Base-by-base conservation (phyloP, 441 rosid species). In the Eruca vesicaria region DNA sequence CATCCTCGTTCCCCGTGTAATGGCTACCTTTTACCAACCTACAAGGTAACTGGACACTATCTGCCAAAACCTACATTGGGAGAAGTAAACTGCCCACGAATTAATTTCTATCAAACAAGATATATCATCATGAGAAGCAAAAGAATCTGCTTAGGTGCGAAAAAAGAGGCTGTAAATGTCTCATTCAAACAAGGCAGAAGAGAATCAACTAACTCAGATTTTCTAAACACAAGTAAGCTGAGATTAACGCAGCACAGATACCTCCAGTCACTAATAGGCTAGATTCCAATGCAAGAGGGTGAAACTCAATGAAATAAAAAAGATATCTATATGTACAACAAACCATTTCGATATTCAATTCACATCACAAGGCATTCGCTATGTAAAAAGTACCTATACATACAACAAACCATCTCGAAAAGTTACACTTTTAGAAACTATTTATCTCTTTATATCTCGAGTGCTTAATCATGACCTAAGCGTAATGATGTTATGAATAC, bases 1-100 rank as follows among this genome's bases (percentile, higher is more conserved):
- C 99, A 74, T 96, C 98, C 84, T 96, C 99, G 11, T 86, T 86
- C 9, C 99, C 99, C 56, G 99, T 96, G 89, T 93, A 96, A 81
- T 90, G 96, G 81, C 98, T 92, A 68, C 99, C 99, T 82, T 93
- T 96, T 67, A 96, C 96, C 85, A 96, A 83, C 80, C 97, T 87
- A 85, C 99, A 96, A 69, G 97, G 91, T 75, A 96, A 84, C 50
- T 75, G 84, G 55, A 89, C 81, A 82, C 78, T 84, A 84, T 93
- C 99, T 71, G 99, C 97, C 88, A 96, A 80, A 69, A 90, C 98
- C 99, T 96, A 81, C 79, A 87, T 57, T 35, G 67, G 71, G 76
- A 69, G 70, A 80, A 71, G 55, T 53, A 82, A 73, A 79, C 74
- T 81, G 71, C 60, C 67, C 71, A 71, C 65, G 10, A 12, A 48